Conservation (phyloP, 495 filamentous ascomycete genomes). For the Podospora fimiseda region DNA sequence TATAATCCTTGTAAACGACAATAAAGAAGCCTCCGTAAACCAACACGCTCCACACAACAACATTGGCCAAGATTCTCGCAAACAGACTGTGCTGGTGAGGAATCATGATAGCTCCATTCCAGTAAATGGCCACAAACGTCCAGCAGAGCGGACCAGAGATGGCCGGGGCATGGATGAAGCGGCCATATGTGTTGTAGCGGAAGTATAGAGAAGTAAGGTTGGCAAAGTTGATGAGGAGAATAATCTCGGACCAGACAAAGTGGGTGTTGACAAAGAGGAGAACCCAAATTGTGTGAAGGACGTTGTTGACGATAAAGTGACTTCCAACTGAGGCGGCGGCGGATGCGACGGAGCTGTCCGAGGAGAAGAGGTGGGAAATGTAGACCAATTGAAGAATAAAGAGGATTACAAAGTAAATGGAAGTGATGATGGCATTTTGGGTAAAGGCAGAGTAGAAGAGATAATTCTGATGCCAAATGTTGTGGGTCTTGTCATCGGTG, state of each 20-base stretch:
- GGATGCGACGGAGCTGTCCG: slow-evolving; percentile 50
- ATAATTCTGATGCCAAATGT: slow-evolving; percentile 65
- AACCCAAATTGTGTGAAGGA: slow-evolving; percentile 71
- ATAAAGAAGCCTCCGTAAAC: slow-evolving; percentile 68
- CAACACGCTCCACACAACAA: slow-evolving; percentile 78
- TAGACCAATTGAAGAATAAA: slow-evolving; percentile 72
- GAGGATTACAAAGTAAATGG: slow-evolving; percentile 74
- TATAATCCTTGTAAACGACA: slow-evolving; percentile 67
- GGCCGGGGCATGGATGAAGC: slow-evolving; percentile 65
- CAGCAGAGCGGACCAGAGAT: slow-evolving; percentile 76
- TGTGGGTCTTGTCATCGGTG: slow-evolving; percentile 49
- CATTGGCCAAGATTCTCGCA: slow-evolving; percentile 71
- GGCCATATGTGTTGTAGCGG: slow-evolving; percentile 60
- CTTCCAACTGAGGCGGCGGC: slow-evolving; percentile 69
- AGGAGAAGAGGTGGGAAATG: slow-evolving; percentile 66
- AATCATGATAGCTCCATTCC: slow-evolving; percentile 78
- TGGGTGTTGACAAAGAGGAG: slow-evolving; percentile 72
- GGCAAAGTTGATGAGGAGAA: slow-evolving; percentile 73
- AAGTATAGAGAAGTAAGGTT: slow-evolving; percentile 73
- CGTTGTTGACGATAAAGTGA: slow-evolving; percentile 81
- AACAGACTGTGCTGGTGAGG: slow-evolving; percentile 47
- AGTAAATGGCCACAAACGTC: slow-evolving; percentile 76
- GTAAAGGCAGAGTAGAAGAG: slow-evolving; percentile 65
- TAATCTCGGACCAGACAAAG: slow-evolving; percentile 66
- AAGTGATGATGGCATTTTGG: slow-evolving; percentile 60